Conservation (phyloP, 192 early-diverging fungal species). For the Coemansia umbellata region DNA sequence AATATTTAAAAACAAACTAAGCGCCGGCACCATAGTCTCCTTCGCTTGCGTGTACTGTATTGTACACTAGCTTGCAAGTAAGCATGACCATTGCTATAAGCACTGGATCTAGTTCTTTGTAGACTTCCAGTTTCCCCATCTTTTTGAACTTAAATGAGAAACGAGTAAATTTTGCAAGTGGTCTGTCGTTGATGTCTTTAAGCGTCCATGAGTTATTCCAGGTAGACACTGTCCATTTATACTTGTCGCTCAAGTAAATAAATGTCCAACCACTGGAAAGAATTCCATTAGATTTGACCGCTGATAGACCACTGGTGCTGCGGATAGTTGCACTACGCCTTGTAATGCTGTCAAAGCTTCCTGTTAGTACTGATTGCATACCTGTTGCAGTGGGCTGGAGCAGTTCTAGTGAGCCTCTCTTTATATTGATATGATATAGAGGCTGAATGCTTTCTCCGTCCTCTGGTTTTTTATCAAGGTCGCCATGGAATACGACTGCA, state of each 20-base stretch:
- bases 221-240: neutral
- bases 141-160: neutral
- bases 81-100: neutral
- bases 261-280: neutral
- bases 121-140: neutral
- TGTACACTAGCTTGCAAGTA: constrained; percentile 1
- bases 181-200: neutral
- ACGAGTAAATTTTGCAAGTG: neutral
- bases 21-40: too few species aligned
- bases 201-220: neutral
- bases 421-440: neutral
- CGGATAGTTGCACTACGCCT: neutral
- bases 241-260: neutral
- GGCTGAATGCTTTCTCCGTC: neutral
- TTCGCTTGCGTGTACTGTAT: too few species aligned
- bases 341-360: neutral
- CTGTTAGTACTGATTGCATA: neutral
- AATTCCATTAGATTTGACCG: neutral
- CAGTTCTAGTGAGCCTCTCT: neutral
- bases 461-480: neutral
- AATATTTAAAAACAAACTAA: too few species aligned
- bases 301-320: neutral
- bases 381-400: neutral
- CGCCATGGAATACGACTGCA: neutral
- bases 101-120: neutral